Conservation (phyloP, 2,329 filamentous ascomycete species). For the Aspergillus tanneri region DNA sequence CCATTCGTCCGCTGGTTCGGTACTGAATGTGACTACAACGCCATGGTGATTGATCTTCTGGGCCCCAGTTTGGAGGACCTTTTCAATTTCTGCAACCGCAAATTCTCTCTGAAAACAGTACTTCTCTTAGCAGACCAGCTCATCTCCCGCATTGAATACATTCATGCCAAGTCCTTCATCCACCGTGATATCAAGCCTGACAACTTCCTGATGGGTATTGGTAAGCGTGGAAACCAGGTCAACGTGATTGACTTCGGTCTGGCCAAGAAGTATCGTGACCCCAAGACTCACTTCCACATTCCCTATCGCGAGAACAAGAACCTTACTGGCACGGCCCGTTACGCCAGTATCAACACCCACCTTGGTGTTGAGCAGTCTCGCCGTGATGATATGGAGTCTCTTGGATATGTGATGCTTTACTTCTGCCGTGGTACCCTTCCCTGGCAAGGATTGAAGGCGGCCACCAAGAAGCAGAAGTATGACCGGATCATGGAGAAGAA, state of each 20-base stretch:
- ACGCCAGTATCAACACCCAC: constrained; percentile 98
- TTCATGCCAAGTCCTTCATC: constrained; percentile 99
- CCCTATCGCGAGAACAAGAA: constrained; percentile 99
- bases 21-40: constrained; percentile 99
- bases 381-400: constrained; percentile 98
- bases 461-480: constrained; percentile 99
- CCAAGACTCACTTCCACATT: constrained; percentile 99
- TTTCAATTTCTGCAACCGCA: constrained; percentile 99
- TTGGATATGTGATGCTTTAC: constrained; percentile 99
- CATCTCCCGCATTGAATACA: constrained; percentile 99
- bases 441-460: constrained; percentile 98
- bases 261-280: constrained; percentile 99
- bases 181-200: constrained; percentile 99
- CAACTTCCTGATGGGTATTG: constrained; percentile 99
- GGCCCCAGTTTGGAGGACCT: constrained; percentile 94
- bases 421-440: constrained; percentile 98
- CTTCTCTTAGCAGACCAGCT: constrained; percentile 94
- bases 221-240: constrained; percentile 98
- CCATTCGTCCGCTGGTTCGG: constrained; percentile 99
- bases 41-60: constrained; percentile 97
- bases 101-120: constrained; percentile 98
- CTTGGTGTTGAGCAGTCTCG: constrained; percentile 98
- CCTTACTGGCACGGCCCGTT: constrained; percentile 95
- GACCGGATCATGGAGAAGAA: constrained; percentile 99
- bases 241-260: constrained; percentile 99